A percentile compares a stretch with the other conserved stretches of the same genome.
phyloP scores from a whole-genome alignment of 495 filamentous ascomycete species.

The Podospora comata region DNA sequence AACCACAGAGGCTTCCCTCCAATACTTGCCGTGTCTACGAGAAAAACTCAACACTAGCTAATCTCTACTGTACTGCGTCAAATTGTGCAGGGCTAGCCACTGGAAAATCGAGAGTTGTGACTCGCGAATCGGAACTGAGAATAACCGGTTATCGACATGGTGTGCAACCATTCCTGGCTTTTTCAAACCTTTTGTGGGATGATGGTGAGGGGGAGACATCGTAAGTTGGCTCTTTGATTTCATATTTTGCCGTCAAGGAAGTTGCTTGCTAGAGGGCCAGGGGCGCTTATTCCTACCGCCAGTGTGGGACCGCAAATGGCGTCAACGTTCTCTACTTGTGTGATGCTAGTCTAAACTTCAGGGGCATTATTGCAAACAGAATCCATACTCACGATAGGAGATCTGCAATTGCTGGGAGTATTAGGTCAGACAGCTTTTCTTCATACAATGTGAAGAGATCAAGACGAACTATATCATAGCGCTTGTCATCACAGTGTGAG shows the following conservation, averaged over 20 bases:
- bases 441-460: background rate
- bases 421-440: background rate
- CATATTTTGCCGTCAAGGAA: slow-evolving; percentile 9
- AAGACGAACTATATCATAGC: background rate
- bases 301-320: slow-evolving; percentile 9
- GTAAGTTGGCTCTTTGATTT: background rate
- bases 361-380: background rate
- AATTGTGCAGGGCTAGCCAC: background rate
- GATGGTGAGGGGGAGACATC: background rate
- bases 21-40: background rate
- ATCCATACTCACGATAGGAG: background rate
- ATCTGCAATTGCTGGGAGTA: background rate
- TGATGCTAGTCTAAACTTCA: background rate
- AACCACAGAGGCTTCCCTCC: background rate
- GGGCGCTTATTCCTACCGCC: slow-evolving; percentile 6
- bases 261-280: slow-evolving; percentile 6
- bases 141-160: slow-evolving; percentile 5
- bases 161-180: background rate
- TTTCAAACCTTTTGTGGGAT: background rate
- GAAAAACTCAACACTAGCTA: background rate
- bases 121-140: background rate
- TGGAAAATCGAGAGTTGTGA: background rate
- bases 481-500: slow-evolving; percentile 14
- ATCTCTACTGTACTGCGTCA: background rate
- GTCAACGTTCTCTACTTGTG: background rate